A percentile compares a stretch with the other conserved stretches of the same genome.
phyloP scores from a whole-genome alignment of 2,329 filamentous ascomycete species.

The Didymella sp. region DNA sequence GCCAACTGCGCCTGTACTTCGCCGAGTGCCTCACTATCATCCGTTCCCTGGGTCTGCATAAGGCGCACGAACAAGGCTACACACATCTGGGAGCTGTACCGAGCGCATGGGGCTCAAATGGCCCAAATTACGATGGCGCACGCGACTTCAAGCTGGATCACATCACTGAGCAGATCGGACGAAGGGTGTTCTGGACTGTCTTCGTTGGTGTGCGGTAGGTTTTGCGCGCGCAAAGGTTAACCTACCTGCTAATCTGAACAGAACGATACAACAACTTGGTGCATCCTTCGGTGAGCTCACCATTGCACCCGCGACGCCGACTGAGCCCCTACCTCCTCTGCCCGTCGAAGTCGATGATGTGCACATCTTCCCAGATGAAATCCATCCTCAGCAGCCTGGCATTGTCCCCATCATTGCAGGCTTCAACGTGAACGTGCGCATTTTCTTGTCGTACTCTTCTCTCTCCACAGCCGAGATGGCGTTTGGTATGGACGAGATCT shows the following conservation, averaged over 20 bases:
- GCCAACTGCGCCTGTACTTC: slow-evolving; percentile 72
- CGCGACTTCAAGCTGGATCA: slow-evolving; percentile 50
- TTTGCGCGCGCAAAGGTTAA: slow-evolving; percentile 66
- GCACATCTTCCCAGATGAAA: slow-evolving; percentile 74
- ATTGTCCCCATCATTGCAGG: slow-evolving; percentile 75
- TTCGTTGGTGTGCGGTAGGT: slow-evolving; percentile 73
- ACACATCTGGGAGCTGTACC: slow-evolving; percentile 48
- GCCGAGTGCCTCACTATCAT: slow-evolving; percentile 74
- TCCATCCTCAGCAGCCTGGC: slow-evolving; percentile 72
- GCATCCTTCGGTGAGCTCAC: slow-evolving; percentile 73
- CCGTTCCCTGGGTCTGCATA: slow-evolving; percentile 70
- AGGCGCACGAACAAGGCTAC: slow-evolving; percentile 57
- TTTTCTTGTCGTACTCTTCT: slow-evolving; percentile 81
- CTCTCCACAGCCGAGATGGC: slow-evolving; percentile 81
- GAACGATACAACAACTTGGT: slow-evolving; percentile 79
- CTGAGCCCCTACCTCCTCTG: slow-evolving; percentile 77
- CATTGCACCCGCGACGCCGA: slow-evolving; percentile 77
- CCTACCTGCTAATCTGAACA: slow-evolving; percentile 42
- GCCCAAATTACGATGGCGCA: slow-evolving; percentile 46
- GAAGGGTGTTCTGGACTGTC: slow-evolving; percentile 79
- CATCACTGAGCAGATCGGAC: slow-evolving; percentile 62
- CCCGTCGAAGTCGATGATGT: slow-evolving; percentile 85
- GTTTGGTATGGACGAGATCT: slow-evolving; percentile 78
- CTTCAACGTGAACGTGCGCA: slow-evolving; percentile 79
- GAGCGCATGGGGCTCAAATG: slow-evolving; percentile 44